Conservation (phyloP, 2,329 filamentous ascomycete species). For the Aspergillus transmontanensis region DNA sequence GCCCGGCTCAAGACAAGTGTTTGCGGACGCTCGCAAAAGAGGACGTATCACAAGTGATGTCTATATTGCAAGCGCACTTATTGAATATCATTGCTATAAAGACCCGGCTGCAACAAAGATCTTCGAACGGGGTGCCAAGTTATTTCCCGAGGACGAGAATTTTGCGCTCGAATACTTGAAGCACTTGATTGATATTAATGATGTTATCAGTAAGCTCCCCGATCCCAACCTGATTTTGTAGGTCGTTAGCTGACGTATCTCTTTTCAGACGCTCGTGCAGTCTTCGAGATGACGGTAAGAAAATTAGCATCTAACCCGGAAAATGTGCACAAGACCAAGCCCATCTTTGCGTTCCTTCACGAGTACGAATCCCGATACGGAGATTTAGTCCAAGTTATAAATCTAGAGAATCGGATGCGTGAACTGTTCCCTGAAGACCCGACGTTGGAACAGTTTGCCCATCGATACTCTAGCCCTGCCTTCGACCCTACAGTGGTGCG, state of each 20-base stretch:
- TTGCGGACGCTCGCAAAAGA: constrained; percentile 82
- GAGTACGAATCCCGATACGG: constrained; percentile 94
- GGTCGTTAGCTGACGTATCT: constrained; percentile 17
- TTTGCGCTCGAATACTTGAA: constrained; percentile 97
- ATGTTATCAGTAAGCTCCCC: constrained; percentile 77
- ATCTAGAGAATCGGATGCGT: constrained; percentile 88
- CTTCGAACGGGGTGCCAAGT: constrained; percentile 87
- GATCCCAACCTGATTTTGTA: neutral
- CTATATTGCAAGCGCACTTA: constrained; percentile 87
- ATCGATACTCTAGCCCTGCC: constrained; percentile 70
- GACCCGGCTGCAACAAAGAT: constrained; percentile 92
- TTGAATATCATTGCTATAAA: constrained; percentile 96
- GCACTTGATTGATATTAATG: constrained; percentile 87
- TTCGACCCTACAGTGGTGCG: constrained; percentile 84
- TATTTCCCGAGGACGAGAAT: constrained; percentile 90
- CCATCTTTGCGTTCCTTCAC: constrained; percentile 89
- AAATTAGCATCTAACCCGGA: constrained; percentile 77
- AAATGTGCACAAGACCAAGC: constrained; percentile 72
- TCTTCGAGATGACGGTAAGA: constrained; percentile 92
- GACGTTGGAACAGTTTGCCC: constrained; percentile 71
- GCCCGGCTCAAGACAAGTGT: constrained; percentile 80
- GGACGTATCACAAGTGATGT: constrained; percentile 92
- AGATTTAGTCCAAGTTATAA: constrained; percentile 85
- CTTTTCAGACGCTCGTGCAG: constrained; percentile 78
- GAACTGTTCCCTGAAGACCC: constrained; percentile 92